Evolutionary conservation across 2,329 filamentous ascomycete species (phyloP).

Genomic region (Nigrospora sphaerica): DNA sequence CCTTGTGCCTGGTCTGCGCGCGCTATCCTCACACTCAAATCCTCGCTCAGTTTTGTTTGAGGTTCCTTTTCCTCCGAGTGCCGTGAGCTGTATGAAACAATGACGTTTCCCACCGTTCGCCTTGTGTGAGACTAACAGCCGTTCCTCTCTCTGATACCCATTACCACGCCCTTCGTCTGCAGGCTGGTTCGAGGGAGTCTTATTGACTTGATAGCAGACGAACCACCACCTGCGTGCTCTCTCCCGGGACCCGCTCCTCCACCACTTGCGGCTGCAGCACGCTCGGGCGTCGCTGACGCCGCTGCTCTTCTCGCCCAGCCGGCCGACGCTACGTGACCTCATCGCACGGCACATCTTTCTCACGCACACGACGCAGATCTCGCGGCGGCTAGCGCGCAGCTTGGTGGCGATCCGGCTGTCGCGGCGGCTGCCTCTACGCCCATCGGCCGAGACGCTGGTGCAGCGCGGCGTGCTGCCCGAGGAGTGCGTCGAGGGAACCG

Average conservation of each 20-base stretch:
- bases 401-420: conserved; percentile 60
- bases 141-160: conserved; percentile 6
- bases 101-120: too few relatives aligned
- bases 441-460: conserved; percentile 53
- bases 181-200: neutral
- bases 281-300: conserved; percentile 47
- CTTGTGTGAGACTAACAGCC: too few relatives aligned
- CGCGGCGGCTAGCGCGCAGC: conserved; percentile 54
- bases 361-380: conserved; percentile 58
- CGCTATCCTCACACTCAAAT: neutral
- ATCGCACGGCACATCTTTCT: conserved; percentile 60
- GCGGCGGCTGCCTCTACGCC: conserved; percentile 51
- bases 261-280: conserved; percentile 52
- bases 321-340: conserved; percentile 55
- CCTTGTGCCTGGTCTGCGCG: conserved; percentile 1
- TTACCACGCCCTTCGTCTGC: conserved; percentile 5
- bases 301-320: conserved; percentile 47
- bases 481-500: conserved; percentile 46
- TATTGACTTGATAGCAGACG: conserved; percentile 31
- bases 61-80: too few relatives aligned
- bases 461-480: conserved; percentile 56
- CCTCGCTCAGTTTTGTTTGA: too few relatives aligned
- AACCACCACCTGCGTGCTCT: conserved; percentile 56
- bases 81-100: too few relatives aligned
- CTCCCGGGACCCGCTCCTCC: conserved; percentile 58